Conservation (phyloP, 192 early-diverging fungal genomes). For the Allomyces javanicus region DNA sequence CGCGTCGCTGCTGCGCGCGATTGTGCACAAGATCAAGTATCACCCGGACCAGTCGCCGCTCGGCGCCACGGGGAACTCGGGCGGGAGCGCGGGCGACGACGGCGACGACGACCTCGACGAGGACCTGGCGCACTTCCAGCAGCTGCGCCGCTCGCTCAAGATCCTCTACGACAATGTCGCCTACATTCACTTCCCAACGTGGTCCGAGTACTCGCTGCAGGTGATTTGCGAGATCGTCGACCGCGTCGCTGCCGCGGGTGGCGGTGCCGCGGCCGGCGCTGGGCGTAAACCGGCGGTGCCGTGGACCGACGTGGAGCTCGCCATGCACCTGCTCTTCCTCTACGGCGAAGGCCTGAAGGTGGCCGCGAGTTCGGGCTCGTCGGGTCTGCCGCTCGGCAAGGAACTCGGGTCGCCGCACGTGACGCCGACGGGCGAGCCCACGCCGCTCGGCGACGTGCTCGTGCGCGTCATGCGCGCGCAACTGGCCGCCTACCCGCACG, state of each 20-base stretch:
- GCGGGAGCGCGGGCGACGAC: neutral
- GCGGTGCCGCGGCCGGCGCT: no score
- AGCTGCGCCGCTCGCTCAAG: neutral
- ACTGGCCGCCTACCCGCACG: neutral
- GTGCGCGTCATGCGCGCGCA: no score
- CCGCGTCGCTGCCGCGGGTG: no score
- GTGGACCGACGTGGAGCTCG: neutral
- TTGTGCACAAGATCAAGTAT: neutral
- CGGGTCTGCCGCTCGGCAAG: no score
- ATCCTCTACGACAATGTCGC: neutral
- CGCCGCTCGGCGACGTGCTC: no score
- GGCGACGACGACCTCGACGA: neutral
- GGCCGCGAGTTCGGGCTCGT: neutral
- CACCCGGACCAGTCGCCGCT: neutral
- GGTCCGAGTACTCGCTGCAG: no score
- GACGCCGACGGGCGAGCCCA: no score
- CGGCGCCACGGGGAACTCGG: neutral
- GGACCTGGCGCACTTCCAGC: neutral
- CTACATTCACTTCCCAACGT: no score
- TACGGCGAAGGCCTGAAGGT: neutral
- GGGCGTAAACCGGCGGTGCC: neutral
- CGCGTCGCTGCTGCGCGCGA: neutral
- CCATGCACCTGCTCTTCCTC: neutral
- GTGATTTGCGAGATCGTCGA: no score
- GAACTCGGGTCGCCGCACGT: no score